Conservation (phyloP, 1,284 basidiomycete species). For the Leccinum huronense region DNA sequence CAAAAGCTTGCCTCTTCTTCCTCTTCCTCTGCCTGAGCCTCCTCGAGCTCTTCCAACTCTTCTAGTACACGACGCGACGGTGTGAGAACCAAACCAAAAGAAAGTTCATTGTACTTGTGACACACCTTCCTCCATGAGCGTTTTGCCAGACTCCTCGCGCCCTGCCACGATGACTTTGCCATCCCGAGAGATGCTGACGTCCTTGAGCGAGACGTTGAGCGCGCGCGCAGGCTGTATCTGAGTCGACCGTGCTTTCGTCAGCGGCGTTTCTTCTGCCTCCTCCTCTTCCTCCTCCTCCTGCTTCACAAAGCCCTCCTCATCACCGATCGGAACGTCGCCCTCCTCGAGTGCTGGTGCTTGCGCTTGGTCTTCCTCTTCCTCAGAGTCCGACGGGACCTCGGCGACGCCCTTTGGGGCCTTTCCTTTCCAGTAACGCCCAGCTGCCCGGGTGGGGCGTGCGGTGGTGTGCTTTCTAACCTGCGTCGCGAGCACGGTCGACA, state of each 20-base stretch:
- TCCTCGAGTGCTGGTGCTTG: constrained; percentile 42
- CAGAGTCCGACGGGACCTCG: constrained; percentile 59
- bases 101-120: constrained; percentile 13
- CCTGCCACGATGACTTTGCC: constrained; percentile 77
- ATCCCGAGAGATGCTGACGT: constrained; percentile 74
- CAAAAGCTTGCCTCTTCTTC: constrained; percentile 39
- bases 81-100: constrained; percentile 7
- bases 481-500: constrained; percentile 36
- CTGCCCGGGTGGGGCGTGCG: constrained; percentile 67
- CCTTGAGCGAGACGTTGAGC: constrained; percentile 70
- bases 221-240: constrained; percentile 41
- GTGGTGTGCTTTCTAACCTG: constrained; percentile 64
- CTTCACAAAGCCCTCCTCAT: constrained; percentile 47
- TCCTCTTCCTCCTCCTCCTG: constrained; percentile 41
- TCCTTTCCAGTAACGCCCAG: constrained; percentile 80
- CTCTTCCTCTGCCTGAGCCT: constrained; percentile 39
- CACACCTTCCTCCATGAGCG: constrained; percentile 48
- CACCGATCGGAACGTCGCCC: constrained; percentile 58
- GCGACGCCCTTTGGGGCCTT: constrained; percentile 74
- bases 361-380: constrained; percentile 59
- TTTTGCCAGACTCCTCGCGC: constrained; percentile 69
- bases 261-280: constrained; percentile 46
- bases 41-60: constrained; percentile 44
- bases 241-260: constrained; percentile 36
- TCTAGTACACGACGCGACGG: constrained; percentile 28